A percentile compares a stretch with the other conserved stretches of the same genome.
phyloP scores from a whole-genome alignment of 371 early-diverging fungal species.

The Gilbertella persicaria region DNA sequence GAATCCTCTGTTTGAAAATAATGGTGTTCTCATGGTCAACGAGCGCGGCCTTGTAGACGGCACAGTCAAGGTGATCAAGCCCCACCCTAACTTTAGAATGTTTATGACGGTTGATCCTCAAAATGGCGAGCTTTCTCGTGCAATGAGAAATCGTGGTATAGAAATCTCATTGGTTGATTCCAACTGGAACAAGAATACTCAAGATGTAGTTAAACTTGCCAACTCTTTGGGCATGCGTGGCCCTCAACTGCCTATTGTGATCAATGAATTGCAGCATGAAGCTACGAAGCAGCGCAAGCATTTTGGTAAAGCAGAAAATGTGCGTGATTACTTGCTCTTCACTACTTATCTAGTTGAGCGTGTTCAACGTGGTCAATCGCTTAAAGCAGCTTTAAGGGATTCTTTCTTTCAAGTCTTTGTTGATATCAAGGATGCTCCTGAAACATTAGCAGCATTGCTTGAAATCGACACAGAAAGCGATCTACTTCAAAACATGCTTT shows the following conservation, averaged over 20 bases:
- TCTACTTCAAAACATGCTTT: conserved; percentile 29
- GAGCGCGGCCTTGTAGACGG: conserved; percentile 90
- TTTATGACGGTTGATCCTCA: conserved; percentile 98
- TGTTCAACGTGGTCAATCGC: conserved; percentile 65
- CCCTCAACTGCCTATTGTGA: conserved; percentile 29
- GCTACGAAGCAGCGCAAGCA: conserved; percentile 34
- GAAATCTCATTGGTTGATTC: conserved; percentile 77
- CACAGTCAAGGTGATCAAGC: conserved; percentile 77
- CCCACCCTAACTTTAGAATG: conserved; percentile 96
- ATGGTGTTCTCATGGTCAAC: conserved; percentile 87
- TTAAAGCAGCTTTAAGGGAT: conserved; percentile 50
- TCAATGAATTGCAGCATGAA: conserved; percentile 38
- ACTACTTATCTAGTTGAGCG: conserved; percentile 65
- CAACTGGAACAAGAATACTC: conserved; percentile 39
- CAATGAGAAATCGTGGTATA: conserved; percentile 97
- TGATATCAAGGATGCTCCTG: conserved; percentile 32
- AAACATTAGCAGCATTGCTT: conserved; percentile 18
- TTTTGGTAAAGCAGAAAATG: conserved; percentile 50
- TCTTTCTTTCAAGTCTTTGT: conserved; percentile 62
- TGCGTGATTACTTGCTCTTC: conserved; percentile 58
- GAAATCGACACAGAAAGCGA: conserved; percentile 15
- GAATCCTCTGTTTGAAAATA: conserved; percentile 91
- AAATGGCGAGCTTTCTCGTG: conserved; percentile 92
- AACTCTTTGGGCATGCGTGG: conserved; percentile 61
- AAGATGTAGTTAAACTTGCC: conserved; percentile 51